A percentile compares a stretch with the other conserved stretches of the same genome.
Conservation (phyloP, 2,329 filamentous ascomycete genomes). For the Didymellaceae sp. region DNA sequence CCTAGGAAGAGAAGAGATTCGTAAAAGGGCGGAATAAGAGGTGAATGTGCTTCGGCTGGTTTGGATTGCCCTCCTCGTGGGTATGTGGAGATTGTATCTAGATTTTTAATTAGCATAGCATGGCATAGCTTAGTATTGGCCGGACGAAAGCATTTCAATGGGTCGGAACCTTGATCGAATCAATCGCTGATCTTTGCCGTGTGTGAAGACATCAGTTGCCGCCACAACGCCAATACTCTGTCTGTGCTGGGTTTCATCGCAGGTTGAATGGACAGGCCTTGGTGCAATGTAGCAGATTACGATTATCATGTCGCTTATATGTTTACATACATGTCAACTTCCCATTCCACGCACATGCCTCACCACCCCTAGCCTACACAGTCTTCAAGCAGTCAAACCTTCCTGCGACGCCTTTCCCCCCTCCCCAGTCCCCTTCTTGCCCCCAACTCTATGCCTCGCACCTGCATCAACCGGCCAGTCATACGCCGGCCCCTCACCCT, state of each 20-base stretch:
- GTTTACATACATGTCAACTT: too few species aligned
- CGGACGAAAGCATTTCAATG: background rate
- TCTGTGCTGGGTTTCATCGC: too few species aligned
- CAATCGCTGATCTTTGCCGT: too few species aligned
- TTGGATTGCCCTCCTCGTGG: too few species aligned
- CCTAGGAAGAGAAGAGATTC: slow-evolving; percentile 22
- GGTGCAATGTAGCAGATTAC: too few species aligned
- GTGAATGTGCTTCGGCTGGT: too few species aligned
- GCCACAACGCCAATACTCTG: too few species aligned
- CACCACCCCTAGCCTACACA: too few species aligned
- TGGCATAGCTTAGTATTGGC: background rate
- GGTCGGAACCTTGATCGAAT: background rate
- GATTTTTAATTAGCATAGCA: slow-evolving; percentile 6
- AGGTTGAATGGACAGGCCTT: too few species aligned
- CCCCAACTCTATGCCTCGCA: slow-evolving; percentile 11
- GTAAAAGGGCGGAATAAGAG: background rate
- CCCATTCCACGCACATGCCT: too few species aligned
- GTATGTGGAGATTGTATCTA: slow-evolving; percentile 2
- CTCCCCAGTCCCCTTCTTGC: slow-evolving; percentile 14
- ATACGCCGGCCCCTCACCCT: slow-evolving; percentile 21
- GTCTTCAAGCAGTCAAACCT: slow-evolving; percentile 10
- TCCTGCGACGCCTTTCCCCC: slow-evolving; percentile 15
- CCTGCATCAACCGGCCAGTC: slow-evolving; percentile 25
- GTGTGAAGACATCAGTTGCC: too few species aligned
- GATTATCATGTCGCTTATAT: too few species aligned